These are phyloP conservation scores for Pelargonium myrrhifolium DNA, from an alignment of 441 rosid genomes.

Conservation along the genomic window DNA sequence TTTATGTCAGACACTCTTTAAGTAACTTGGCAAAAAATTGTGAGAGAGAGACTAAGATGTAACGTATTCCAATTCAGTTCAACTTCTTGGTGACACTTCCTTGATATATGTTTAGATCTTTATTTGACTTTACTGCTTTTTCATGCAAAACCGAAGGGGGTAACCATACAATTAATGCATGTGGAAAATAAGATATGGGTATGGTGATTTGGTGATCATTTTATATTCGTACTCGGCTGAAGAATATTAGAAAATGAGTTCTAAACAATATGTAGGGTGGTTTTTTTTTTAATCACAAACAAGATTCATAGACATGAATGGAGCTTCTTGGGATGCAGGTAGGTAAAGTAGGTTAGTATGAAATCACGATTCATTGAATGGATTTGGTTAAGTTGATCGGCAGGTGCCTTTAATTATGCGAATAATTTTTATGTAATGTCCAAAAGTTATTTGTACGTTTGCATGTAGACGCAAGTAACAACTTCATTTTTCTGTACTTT, in stretches of 20 bases:
- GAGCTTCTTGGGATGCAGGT: not conserved
- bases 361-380: no score
- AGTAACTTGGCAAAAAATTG: not conserved
- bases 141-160: not conserved
- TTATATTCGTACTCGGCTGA: not conserved
- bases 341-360: no score
- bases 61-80: no score
- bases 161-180: not conserved
- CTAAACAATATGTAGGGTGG: not conserved
- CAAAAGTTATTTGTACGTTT: no score
- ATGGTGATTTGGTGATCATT: not conserved
- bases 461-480: no score
- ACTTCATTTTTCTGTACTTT: constrained; percentile 6
- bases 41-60: not conserved
- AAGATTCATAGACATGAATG: not conserved
- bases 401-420: no score
- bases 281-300: no score
- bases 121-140: not conserved
- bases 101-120: not conserved
- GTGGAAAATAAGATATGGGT: not conserved
- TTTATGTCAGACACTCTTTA: not conserved
- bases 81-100: no score
- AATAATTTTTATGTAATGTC: no score
- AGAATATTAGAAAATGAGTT: not conserved
- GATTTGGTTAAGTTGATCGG: no score